Evolutionary conservation across 208 protist species (phyloP).

Genomic region (Trypanosoma lewisi): DNA sequence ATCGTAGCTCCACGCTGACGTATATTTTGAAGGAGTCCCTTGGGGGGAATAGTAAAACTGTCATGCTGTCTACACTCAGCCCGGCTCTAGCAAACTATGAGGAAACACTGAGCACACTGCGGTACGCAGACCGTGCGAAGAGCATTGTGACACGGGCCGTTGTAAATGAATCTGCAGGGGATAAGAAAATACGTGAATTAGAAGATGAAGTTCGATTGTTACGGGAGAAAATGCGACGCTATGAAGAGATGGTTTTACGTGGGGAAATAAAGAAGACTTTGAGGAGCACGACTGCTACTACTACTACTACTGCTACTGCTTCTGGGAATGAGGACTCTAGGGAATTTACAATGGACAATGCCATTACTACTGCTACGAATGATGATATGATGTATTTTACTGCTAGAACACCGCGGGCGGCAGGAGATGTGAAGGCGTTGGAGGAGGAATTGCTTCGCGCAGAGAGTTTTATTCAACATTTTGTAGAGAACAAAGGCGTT

Average conservation of each 20-base stretch:
- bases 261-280: slow-evolving; percentile 2
- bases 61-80: slow-evolving; percentile 90
- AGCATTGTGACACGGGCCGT: slow-evolving; percentile 84
- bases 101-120: slow-evolving; percentile 89
- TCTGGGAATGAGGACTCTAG: too few relatives aligned
- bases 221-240: slow-evolving; percentile 55
- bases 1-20: slow-evolving; percentile 86
- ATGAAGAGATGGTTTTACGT: slow-evolving; percentile 30
- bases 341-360: not conserved
- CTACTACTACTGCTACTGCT: too few relatives aligned
- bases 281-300: too few relatives aligned
- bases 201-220: slow-evolving; percentile 74
- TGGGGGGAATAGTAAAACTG: slow-evolving; percentile 91
- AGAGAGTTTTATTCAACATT: slow-evolving; percentile 59
- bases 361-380: not conserved
- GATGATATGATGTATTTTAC: slow-evolving; percentile 11
- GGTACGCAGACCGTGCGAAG: slow-evolving; percentile 92
- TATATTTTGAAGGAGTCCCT: slow-evolving; percentile 89
- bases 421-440: slow-evolving; percentile 39
- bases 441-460: slow-evolving; percentile 47
- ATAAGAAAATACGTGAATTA: slow-evolving; percentile 85
- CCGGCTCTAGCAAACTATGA: slow-evolving; percentile 73
- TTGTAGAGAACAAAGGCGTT: slow-evolving; percentile 38
- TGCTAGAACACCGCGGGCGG: slow-evolving; percentile 8
- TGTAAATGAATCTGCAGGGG: slow-evolving; percentile 84